phyloP scores from a whole-genome alignment of 208 protist genomes.

The Acanthamoeba castellanii region DNA sequence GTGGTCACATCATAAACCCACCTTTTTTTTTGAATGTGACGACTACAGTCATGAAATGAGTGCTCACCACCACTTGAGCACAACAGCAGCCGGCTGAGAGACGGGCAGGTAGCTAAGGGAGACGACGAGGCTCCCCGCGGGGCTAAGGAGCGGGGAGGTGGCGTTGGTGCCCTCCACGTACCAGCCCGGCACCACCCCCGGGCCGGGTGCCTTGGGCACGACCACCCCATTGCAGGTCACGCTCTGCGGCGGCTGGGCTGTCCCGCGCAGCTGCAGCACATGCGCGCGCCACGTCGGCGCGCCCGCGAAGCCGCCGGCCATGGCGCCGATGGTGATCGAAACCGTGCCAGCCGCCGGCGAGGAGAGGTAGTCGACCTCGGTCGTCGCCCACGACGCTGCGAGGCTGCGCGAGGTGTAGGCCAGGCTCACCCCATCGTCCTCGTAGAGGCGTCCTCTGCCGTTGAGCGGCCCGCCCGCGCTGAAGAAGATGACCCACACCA shows the following conservation, averaged over 20 bases:
- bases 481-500: background rate
- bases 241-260: background rate
- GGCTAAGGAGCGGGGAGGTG: background rate
- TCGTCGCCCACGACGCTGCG: background rate
- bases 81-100: background rate
- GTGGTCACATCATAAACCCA: too few species aligned
- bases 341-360: background rate
- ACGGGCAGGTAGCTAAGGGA: background rate
- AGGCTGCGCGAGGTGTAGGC: background rate
- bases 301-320: background rate
- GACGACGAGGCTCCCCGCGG: background rate
- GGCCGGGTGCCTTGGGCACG: background rate
- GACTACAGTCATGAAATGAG: too few species aligned
- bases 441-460: background rate
- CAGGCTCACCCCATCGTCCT: background rate
- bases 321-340: background rate
- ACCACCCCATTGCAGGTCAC: background rate
- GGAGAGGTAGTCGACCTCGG: background rate
- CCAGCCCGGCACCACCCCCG: background rate
- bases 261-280: constrained; percentile 1
- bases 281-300: background rate
- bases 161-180: background rate
- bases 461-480: background rate
- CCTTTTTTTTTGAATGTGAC: too few species aligned
- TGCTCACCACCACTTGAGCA: background rate